Evolutionary conservation across 164 flowering plant species (phyloP).

Genomic region (Piper longum): DNA sequence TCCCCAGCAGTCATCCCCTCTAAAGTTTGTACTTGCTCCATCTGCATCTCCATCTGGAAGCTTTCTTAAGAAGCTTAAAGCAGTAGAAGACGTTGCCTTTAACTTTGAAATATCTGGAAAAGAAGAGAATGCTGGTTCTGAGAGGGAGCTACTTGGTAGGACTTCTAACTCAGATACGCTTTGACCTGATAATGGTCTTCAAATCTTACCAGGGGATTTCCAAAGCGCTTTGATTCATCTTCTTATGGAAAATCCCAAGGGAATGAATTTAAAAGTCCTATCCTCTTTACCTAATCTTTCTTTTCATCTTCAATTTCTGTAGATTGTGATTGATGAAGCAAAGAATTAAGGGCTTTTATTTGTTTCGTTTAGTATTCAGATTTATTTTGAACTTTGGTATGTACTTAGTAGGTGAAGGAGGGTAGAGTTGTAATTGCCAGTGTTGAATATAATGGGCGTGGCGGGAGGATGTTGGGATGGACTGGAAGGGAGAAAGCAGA

Average conservation of each 20-base stretch:
- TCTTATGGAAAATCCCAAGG: slow-evolving; percentile 60
- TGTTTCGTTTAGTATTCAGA: no score
- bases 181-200: slow-evolving; percentile 18
- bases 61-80: slow-evolving; percentile 16
- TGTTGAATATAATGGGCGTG: no score
- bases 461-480: no score
- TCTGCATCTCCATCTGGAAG: slow-evolving; percentile 47
- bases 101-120: slow-evolving; percentile 16
- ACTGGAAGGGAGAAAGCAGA: no score
- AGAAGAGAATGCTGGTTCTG: slow-evolving; percentile 27
- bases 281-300: not conserved
- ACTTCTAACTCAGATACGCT: slow-evolving; percentile 7
- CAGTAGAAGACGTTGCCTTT: slow-evolving; percentile 21
- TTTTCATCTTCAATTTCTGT: no score
- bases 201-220: slow-evolving; percentile 36
- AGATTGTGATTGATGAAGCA: no score
- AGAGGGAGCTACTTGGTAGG: slow-evolving; percentile 36
- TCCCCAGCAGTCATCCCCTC: slow-evolving; percentile 59
- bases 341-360: no score
- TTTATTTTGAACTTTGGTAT: no score
- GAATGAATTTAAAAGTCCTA: slow-evolving; percentile 72
- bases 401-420: no score
- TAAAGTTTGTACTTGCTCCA: slow-evolving; percentile 26
- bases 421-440: no score
- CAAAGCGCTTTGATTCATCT: slow-evolving; percentile 38